A percentile compares a stretch with the other conserved stretches of the same genome.
phyloP scores from a whole-genome alignment of 2,329 filamentous ascomycete genomes.

The Pyrenochaeta sp. region DNA sequence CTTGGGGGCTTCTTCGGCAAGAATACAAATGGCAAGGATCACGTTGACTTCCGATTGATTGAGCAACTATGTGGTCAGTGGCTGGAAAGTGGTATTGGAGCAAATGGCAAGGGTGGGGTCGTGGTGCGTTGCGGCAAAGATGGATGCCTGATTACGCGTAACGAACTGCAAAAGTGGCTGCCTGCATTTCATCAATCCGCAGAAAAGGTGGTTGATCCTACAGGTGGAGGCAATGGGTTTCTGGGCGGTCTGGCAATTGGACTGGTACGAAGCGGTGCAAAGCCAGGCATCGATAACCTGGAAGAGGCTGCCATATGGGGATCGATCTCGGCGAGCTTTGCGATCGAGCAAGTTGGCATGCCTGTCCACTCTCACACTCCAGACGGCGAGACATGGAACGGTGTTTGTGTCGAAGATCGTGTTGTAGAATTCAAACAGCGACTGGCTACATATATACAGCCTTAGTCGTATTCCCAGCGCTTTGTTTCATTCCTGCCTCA shows the following conservation, averaged over 20 bases:
- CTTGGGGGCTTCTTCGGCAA: slow-evolving; percentile 83
- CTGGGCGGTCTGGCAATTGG: slow-evolving; percentile 70
- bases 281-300: slow-evolving; percentile 52
- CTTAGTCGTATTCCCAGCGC: too few species aligned
- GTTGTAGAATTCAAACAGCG: slow-evolving; percentile 52
- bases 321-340: slow-evolving; percentile 85
- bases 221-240: slow-evolving; percentile 93
- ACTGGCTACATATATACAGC: slow-evolving; percentile 51
- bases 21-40: slow-evolving; percentile 40
- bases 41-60: slow-evolving; percentile 50
- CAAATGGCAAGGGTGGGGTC: slow-evolving; percentile 60
- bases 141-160: slow-evolving; percentile 67
- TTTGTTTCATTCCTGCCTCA: slow-evolving; percentile 16
- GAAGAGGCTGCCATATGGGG: slow-evolving; percentile 81
- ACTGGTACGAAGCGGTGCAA: slow-evolving; percentile 62
- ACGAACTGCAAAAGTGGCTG: slow-evolving; percentile 67
- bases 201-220: slow-evolving; percentile 81
- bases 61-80: slow-evolving; percentile 52
- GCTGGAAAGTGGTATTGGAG: slow-evolving; percentile 47
- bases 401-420: slow-evolving; percentile 52
- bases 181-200: slow-evolving; percentile 73
- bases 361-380: slow-evolving; percentile 61
- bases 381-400: slow-evolving; percentile 59
- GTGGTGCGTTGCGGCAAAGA: slow-evolving; percentile 76
- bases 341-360: slow-evolving; percentile 92